Evolutionary conservation across 2,329 filamentous ascomycete genomes (phyloP).

Genomic region (Neurospora sp.): DNA sequence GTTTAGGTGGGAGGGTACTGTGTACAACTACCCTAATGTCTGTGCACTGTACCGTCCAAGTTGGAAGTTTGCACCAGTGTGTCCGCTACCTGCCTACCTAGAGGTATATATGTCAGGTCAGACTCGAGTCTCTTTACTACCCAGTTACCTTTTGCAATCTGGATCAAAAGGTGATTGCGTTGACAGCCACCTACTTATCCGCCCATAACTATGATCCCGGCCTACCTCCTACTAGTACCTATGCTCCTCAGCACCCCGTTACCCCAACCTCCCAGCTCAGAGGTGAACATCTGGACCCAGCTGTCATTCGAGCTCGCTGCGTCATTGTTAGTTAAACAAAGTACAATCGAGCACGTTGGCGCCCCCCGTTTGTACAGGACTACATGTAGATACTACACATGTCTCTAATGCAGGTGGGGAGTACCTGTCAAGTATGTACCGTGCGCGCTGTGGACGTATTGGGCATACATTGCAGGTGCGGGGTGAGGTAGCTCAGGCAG

Average conservation of each 20-base stretch:
- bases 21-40: background rate
- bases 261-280: background rate
- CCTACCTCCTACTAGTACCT: background rate
- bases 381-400: background rate
- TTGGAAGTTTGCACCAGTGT: background rate
- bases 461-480: background rate
- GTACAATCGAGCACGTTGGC: background rate
- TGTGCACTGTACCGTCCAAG: background rate
- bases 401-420: background rate
- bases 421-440: background rate
- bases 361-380: background rate
- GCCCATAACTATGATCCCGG: background rate
- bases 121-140: background rate
- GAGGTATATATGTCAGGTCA: background rate
- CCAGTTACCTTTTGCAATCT: background rate
- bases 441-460: background rate
- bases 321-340: background rate
- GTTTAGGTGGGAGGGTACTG: background rate
- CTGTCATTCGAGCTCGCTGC: background rate
- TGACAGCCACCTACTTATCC: background rate
- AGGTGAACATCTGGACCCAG: background rate
- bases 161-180: background rate
- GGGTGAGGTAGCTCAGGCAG: background rate
- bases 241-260: background rate
- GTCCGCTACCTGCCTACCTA: background rate